These are phyloP conservation scores for Solanum etuberosum DNA, from an alignment of 257 asterid genomes.

Conservation along the genomic window DNA sequence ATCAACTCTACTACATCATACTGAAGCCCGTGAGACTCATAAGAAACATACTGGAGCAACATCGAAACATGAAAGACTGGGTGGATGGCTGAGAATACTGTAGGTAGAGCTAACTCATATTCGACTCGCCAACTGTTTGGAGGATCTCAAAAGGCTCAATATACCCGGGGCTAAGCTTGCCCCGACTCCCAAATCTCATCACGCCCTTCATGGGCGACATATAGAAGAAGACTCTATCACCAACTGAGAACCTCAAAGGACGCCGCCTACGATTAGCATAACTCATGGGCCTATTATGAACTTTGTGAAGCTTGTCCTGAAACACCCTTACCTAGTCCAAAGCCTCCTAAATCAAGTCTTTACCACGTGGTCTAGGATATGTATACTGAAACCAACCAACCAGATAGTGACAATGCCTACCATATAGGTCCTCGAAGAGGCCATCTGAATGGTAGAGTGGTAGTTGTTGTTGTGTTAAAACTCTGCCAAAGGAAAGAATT, in stretches of 20 bases:
- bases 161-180: background rate
- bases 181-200: background rate
- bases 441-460: too few species aligned
- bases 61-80: background rate
- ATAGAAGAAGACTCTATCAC: background rate
- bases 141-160: background rate
- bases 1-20: background rate
- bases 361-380: background rate
- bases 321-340: background rate
- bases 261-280: background rate
- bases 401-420: too few species aligned
- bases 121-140: background rate
- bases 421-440: too few species aligned
- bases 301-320: background rate
- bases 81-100: background rate
- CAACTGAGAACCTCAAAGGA: background rate
- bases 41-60: background rate
- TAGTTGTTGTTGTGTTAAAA: too few species aligned
- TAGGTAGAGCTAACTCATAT: background rate
- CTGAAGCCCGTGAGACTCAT: background rate
- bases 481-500: too few species aligned
- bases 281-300: background rate
- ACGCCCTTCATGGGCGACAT: background rate
- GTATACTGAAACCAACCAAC: background rate
- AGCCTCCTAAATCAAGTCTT: background rate